Evolutionary conservation across 23 red algal genomes (phyloP).

Genomic region (Chondrus crispus): DNA sequence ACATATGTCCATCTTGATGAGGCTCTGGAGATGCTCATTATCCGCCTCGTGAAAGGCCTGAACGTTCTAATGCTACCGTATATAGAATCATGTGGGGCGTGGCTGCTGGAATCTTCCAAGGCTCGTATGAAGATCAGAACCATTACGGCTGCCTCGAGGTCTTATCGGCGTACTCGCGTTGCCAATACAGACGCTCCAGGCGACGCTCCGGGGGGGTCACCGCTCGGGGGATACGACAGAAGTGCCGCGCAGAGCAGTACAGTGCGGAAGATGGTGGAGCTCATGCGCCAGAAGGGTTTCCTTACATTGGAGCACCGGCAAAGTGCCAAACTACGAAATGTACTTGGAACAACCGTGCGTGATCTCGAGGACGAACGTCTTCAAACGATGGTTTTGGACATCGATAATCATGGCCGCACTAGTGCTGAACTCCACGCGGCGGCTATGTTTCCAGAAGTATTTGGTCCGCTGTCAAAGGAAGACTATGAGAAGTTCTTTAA

Average conservation of each 20-base stretch:
- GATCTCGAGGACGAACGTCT: not conserved
- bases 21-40: not conserved
- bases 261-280: not conserved
- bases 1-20: not conserved
- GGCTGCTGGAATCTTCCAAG: not conserved
- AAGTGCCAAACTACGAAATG: too few species aligned
- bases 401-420: not conserved
- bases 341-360: too few species aligned
- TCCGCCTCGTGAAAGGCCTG: not conserved
- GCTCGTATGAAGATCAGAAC: not conserved
- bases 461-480: not conserved
- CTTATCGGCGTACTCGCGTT: too few species aligned
- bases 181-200: too few species aligned
- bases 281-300: not conserved
- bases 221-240: not conserved
- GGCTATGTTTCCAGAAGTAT: not conserved
- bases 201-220: not conserved
- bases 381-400: not conserved
- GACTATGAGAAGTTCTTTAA: not conserved
- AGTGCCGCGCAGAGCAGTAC: not conserved
- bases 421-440: not conserved
- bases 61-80: not conserved
- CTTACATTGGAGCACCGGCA: not conserved
- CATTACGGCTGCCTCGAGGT: not conserved
- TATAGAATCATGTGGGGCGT: not conserved